Conservation (phyloP, 768 basidiomycete genomes). For the Suillus alpinus region DNA sequence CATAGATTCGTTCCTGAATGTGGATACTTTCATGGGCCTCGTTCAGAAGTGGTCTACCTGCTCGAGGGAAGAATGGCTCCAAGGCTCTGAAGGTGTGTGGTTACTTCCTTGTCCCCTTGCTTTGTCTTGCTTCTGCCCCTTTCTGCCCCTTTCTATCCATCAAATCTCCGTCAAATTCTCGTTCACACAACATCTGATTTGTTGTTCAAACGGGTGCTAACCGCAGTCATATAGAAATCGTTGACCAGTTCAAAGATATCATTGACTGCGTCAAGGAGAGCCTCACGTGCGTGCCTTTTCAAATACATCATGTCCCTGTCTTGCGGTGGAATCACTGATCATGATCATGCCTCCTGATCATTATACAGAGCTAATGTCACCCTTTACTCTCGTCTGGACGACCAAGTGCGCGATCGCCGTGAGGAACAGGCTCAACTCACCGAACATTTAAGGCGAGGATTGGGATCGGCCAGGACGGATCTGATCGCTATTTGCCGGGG, state of each 20-base stretch:
- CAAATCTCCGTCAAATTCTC: constrained; percentile 14
- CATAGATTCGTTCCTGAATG: constrained; percentile 18
- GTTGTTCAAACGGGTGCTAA: neutral
- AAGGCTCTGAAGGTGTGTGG: constrained; percentile 26
- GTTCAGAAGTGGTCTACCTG: constrained; percentile 29
- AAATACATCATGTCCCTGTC: neutral
- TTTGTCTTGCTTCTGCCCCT: constrained; percentile 10
- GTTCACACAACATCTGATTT: constrained; percentile 18
- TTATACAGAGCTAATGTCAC: constrained; percentile 19
- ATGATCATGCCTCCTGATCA: constrained; percentile 2
- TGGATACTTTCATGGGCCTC: constrained; percentile 18
- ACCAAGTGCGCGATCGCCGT: constrained; percentile 20
- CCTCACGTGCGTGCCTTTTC: constrained; percentile 20
- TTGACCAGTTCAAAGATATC: constrained; percentile 2
- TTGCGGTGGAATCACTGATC: constrained; percentile 6
- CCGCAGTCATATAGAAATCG: constrained; percentile 1
- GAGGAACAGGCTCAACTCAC: constrained; percentile 17
- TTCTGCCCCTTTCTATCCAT: constrained; percentile 20
- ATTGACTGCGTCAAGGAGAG: constrained; percentile 24
- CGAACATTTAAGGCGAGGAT: constrained; percentile 14
- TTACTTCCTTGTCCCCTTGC: neutral
- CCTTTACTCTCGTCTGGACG: constrained; percentile 18
- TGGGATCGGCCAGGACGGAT: constrained; percentile 15
- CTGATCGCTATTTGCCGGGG: constrained; percentile 5
- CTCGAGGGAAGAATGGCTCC: constrained; percentile 29